A percentile compares a stretch with the other conserved stretches of the same genome.
Evolutionary conservation across 23 red algal species (phyloP).

Genomic region (Gracilaria caudata): DNA sequence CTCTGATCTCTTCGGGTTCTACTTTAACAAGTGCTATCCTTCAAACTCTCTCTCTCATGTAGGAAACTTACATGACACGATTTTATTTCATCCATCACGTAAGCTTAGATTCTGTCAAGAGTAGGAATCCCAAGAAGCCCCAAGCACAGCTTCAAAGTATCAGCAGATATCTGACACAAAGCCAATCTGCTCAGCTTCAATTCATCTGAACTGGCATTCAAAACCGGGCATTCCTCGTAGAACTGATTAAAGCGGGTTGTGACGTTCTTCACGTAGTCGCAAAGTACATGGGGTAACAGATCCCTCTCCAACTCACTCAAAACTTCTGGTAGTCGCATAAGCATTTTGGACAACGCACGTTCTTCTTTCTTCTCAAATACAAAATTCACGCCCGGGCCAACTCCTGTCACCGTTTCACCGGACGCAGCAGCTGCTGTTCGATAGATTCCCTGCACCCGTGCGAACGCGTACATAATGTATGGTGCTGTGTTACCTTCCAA

Average conservation of each 20-base stretch:
- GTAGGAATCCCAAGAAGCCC: conserved; percentile 91
- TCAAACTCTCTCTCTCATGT: too few relatives aligned
- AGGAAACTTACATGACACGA: neutral
- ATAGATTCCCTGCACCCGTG: conserved; percentile 89
- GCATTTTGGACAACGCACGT: conserved; percentile 68
- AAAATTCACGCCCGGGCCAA: conserved; percentile 53
- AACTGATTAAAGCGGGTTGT: conserved; percentile 91
- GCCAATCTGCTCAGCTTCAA: conserved; percentile 80
- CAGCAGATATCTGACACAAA: conserved; percentile 87
- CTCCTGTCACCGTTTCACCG: conserved; percentile 28
- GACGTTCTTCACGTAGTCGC: conserved; percentile 94
- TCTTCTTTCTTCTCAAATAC: conserved; percentile 74
- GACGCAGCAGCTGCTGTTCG: conserved; percentile 73
- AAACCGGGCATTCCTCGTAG: conserved; percentile 96
- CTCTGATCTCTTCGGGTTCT: too few relatives aligned
- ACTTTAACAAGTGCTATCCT: too few relatives aligned
- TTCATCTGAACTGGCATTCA: conserved; percentile 72
- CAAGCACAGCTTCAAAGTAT: conserved; percentile 72
- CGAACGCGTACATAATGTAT: conserved; percentile 97
- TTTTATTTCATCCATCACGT: neutral
- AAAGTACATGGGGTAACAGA: conserved; percentile 87
- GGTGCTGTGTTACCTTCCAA: conserved; percentile 96
- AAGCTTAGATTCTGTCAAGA: conserved; percentile 69
- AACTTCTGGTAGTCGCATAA: conserved; percentile 85
- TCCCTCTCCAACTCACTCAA: conserved; percentile 88